These are phyloP conservation scores for Stagonosporopsis rhizophila DNA, from an alignment of 2,329 filamentous ascomycete species.

Conservation along the genomic window DNA sequence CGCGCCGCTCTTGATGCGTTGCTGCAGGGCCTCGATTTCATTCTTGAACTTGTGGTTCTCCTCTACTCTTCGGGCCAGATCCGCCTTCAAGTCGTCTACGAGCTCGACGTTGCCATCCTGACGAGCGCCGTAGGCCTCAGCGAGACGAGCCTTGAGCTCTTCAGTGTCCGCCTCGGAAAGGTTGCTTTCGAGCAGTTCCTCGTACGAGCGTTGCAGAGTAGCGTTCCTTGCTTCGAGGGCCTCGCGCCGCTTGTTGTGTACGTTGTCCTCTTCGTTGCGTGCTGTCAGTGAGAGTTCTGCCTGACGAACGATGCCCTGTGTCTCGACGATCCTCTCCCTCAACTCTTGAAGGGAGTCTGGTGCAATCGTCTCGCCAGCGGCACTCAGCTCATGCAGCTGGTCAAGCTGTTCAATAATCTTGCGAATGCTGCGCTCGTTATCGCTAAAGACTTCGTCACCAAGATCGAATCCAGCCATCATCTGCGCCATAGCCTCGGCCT, in stretches of 20 bases:
- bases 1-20: constrained; percentile 70
- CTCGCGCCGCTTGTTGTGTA: constrained; percentile 67
- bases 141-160: constrained; percentile 81
- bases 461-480: constrained; percentile 99
- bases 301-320: constrained; percentile 90
- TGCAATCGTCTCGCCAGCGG: constrained; percentile 78
- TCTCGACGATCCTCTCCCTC: constrained; percentile 80
- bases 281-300: constrained; percentile 86
- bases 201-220: constrained; percentile 80
- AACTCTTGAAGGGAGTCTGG: constrained; percentile 82
- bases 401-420: constrained; percentile 86
- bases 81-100: constrained; percentile 76
- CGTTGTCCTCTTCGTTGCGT: constrained; percentile 68
- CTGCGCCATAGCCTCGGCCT: constrained; percentile 98
- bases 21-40: constrained; percentile 80
- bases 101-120: constrained; percentile 76
- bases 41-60: constrained; percentile 84
- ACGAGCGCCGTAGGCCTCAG: constrained; percentile 77
- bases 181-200: constrained; percentile 80
- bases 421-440: constrained; percentile 86
- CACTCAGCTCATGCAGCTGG: constrained; percentile 75
- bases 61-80: constrained; percentile 77
- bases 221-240: constrained; percentile 80
- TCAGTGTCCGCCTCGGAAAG: constrained; percentile 79
- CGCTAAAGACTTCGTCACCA: constrained; percentile 89